Percentiles rank a stretch among this genome's conserved stretches.
phyloP scores from a whole-genome alignment of 176 grass and related monocot genomes.

The Dendrocalamus sinicus region DNA sequence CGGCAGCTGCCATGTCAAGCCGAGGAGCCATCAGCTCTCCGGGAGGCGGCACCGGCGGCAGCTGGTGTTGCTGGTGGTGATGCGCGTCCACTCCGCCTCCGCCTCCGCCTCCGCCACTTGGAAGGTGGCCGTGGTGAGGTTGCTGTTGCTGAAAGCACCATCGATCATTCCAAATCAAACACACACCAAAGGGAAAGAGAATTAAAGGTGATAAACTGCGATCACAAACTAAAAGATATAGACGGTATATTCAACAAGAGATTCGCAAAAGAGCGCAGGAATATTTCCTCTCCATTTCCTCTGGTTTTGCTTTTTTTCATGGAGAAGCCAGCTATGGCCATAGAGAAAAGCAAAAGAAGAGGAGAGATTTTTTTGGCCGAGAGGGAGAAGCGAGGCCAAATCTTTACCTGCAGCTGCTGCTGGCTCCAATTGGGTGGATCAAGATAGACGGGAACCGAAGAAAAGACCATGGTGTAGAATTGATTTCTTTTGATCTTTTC shows the following conservation, averaged over 20 bases:
- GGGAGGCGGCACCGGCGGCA: conserved; percentile 31
- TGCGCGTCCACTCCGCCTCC: conserved; percentile 26
- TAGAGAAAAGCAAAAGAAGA: conserved; percentile 24
- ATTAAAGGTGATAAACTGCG: conserved; percentile 39
- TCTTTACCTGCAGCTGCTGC: conserved; percentile 66
- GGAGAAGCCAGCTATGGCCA: conserved; percentile 49
- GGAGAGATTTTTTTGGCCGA: conserved; percentile 5
- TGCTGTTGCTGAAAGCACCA: conserved; percentile 61
- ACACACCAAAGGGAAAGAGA: conserved; percentile 38
- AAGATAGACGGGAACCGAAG: conserved; percentile 87
- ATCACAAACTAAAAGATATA: conserved; percentile 36
- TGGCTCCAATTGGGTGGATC: conserved; percentile 98
- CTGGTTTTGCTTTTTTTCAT: conserved; percentile 69
- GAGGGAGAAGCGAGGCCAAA: conserved; percentile 20
- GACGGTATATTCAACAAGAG: conserved; percentile 57
- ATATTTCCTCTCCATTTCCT: conserved; percentile 65
- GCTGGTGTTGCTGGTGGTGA: conserved; percentile 45
- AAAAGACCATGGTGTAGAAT: conserved; percentile 89
- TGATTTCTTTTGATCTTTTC: conserved; percentile 67
- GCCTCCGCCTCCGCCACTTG: not conserved
- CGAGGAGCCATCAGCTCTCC: conserved; percentile 50
- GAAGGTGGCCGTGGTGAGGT: conserved; percentile 46
- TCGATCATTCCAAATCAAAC: conserved; percentile 56
- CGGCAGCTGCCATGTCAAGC: conserved; percentile 47
- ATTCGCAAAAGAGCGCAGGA: conserved; percentile 52